Evolutionary conservation across 2,329 filamentous ascomycete species (phyloP).

Genomic region (Cladophialophora immunda): DNA sequence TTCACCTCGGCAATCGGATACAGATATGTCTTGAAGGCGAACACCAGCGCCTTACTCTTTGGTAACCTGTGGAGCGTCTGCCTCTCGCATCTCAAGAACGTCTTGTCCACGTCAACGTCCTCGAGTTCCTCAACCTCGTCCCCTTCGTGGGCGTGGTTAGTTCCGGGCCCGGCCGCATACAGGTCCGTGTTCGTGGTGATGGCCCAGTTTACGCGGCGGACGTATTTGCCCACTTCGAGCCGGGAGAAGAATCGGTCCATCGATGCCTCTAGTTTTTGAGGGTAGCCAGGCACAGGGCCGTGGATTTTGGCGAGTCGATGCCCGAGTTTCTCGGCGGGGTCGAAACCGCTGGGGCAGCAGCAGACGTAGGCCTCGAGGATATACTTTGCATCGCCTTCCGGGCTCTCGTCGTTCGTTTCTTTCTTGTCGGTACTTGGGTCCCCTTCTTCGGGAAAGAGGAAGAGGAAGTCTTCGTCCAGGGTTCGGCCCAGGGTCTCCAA

Average conservation of each 20-base stretch:
- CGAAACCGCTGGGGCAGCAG: slow-evolving; percentile 68
- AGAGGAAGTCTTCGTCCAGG: slow-evolving; percentile 68
- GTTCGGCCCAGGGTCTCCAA: slow-evolving; percentile 60
- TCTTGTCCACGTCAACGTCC: slow-evolving; percentile 59
- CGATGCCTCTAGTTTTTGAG: slow-evolving; percentile 62
- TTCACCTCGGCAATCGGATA: slow-evolving; percentile 65
- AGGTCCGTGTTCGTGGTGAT: slow-evolving; percentile 51
- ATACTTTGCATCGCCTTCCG: slow-evolving; percentile 52
- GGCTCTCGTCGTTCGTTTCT: slow-evolving; percentile 16
- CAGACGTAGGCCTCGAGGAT: slow-evolving; percentile 64
- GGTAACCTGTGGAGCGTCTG: slow-evolving; percentile 70
- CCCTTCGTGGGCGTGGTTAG: slow-evolving; percentile 45
- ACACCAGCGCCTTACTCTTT: slow-evolving; percentile 62
- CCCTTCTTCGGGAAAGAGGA: slow-evolving; percentile 60
- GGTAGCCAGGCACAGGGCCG: slow-evolving; percentile 66
- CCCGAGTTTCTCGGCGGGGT: slow-evolving; percentile 63
- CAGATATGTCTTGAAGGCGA: slow-evolving; percentile 70
- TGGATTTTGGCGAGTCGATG: slow-evolving; percentile 65
- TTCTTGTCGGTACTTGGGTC: slow-evolving; percentile 16
- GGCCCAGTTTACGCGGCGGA: slow-evolving; percentile 64
- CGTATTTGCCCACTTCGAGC: slow-evolving; percentile 62
- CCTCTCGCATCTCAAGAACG: slow-evolving; percentile 64
- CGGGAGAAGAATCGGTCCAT: slow-evolving; percentile 70
- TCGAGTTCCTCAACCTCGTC: slow-evolving; percentile 43
- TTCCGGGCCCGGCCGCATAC: slow-evolving; percentile 49